These are phyloP conservation scores for Arthrocladium fulminans DNA, from an alignment of 2,329 filamentous ascomycete genomes.

Conservation along the genomic window DNA sequence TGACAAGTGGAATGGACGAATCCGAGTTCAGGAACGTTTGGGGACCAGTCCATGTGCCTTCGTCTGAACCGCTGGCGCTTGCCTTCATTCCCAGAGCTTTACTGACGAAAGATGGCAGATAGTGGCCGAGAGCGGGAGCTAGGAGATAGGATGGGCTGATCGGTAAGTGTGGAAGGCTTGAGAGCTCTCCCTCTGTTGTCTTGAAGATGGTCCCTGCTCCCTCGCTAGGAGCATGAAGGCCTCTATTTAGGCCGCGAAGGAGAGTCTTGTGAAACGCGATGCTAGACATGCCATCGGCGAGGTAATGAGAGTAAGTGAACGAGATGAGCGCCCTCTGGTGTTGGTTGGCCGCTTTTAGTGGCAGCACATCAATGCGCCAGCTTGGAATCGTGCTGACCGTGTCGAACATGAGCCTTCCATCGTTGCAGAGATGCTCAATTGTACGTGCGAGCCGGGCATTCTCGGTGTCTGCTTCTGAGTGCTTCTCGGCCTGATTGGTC, in stretches of 20 bases:
- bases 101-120: constrained; percentile 31
- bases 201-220: neutral
- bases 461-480: constrained; percentile 19
- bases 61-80: constrained; percentile 19
- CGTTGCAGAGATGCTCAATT: constrained; percentile 6
- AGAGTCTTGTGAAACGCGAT: constrained; percentile 37
- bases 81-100: constrained; percentile 28
- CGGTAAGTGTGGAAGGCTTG: constrained; percentile 31
- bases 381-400: constrained; percentile 27
- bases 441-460: neutral
- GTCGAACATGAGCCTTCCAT: constrained; percentile 25
- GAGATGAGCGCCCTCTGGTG: constrained; percentile 27
- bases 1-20: neutral
- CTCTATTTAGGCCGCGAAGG: constrained; percentile 19
- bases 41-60: constrained; percentile 29
- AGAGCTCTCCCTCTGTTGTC: constrained; percentile 25
- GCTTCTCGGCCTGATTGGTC: constrained; percentile 11
- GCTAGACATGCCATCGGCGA: constrained; percentile 38
- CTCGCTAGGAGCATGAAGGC: constrained; percentile 5
- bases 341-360: constrained; percentile 16
- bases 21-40: constrained; percentile 12
- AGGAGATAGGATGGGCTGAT: constrained; percentile 41
- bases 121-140: constrained; percentile 29
- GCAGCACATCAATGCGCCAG: constrained; percentile 37
- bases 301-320: constrained; percentile 37